These are phyloP conservation scores for Penicillium brasilianum DNA, from an alignment of 2,329 filamentous ascomycete genomes.

Conservation along the genomic window DNA sequence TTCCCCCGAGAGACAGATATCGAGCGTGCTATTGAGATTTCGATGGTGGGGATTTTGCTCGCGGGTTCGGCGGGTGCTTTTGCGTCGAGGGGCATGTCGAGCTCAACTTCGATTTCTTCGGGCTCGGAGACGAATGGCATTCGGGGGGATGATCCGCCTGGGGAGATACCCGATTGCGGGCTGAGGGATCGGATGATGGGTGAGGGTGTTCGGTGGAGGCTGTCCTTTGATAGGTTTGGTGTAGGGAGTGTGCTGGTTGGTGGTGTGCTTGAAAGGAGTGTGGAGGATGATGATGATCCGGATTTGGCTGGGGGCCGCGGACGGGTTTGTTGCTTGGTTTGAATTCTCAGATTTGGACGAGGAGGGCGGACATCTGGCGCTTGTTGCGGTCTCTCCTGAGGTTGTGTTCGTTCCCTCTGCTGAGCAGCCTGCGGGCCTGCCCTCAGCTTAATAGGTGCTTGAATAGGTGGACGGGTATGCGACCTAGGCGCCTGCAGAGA, in stretches of 20 bases:
- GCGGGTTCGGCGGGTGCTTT: slow-evolving; percentile 14
- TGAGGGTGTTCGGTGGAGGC: slow-evolving; percentile 13
- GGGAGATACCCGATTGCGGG: slow-evolving; percentile 11
- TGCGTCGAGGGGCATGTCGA: not conserved
- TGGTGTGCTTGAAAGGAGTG: not conserved
- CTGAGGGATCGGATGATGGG: slow-evolving; percentile 15
- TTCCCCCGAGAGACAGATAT: slow-evolving; percentile 44
- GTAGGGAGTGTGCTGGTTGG: slow-evolving; percentile 2
- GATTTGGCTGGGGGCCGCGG: slow-evolving; percentile 8
- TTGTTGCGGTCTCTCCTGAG: not conserved
- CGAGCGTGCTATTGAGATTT: slow-evolving; percentile 47
- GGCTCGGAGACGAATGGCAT: slow-evolving; percentile 25
- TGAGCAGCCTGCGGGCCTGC: not conserved
- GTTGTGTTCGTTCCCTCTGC: not conserved
- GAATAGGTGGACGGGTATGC: not conserved
- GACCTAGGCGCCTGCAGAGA: slow-evolving; percentile 1
- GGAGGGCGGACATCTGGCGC: not conserved
- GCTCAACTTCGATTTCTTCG: slow-evolving; percentile 13
- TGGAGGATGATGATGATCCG: not conserved
- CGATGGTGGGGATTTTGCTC: slow-evolving; percentile 28
- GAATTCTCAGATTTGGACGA: slow-evolving; percentile 10
- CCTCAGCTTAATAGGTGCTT: not conserved
- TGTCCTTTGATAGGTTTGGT: not conserved
- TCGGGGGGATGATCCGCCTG: slow-evolving; percentile 16
- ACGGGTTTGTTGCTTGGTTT: slow-evolving; percentile 1